Percentiles rank a stretch among this genome's conserved stretches.
Conservation (phyloP, 1,284 basidiomycete genomes). For the Trichosporon ovoides region DNA sequence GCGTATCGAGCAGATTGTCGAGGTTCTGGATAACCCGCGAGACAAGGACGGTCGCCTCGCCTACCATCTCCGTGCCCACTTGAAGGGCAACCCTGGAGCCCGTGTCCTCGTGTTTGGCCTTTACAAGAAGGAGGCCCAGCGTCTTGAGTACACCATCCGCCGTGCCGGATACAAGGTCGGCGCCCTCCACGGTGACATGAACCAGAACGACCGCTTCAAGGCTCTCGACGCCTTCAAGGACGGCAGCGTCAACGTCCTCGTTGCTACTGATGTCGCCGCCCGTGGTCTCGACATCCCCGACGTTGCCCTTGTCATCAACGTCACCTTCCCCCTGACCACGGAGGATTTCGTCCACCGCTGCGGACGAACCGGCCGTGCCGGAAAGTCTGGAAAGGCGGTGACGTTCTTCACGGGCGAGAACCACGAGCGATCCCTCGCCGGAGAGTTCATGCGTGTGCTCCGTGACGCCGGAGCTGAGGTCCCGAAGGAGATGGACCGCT, state of each 20-base stretch:
- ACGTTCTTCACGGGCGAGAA: constrained; percentile 93
- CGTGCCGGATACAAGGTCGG: constrained; percentile 79
- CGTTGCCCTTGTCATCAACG: constrained; percentile 86
- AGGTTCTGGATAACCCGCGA: constrained; percentile 81
- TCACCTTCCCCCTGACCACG: constrained; percentile 93
- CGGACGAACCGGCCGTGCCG: constrained; percentile 90
- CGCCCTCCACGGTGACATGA: constrained; percentile 87
- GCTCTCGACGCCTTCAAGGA: constrained; percentile 85
- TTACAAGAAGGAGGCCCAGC: constrained; percentile 94
- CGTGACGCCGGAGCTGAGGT: constrained; percentile 71
- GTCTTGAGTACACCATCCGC: constrained; percentile 75
- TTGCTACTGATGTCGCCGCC: constrained; percentile 97
- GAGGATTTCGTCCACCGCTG: constrained; percentile 92
- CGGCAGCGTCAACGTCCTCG: constrained; percentile 75
- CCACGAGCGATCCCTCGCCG: constrained; percentile 81
- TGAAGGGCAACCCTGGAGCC: constrained; percentile 51
- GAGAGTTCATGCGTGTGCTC: constrained; percentile 87
- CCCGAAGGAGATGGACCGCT: constrained; percentile 74
- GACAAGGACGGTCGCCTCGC: constrained; percentile 77
- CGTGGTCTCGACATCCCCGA: constrained; percentile 95
- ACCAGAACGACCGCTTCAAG: constrained; percentile 77
- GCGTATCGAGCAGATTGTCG: constrained; percentile 68
- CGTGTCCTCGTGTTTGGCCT: constrained; percentile 90
- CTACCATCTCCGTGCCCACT: constrained; percentile 61
- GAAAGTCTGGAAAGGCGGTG: constrained; percentile 82